Conservation (phyloP, 202 grass and related monocot genomes). For the Schoenoplectus tabernaemontani region DNA sequence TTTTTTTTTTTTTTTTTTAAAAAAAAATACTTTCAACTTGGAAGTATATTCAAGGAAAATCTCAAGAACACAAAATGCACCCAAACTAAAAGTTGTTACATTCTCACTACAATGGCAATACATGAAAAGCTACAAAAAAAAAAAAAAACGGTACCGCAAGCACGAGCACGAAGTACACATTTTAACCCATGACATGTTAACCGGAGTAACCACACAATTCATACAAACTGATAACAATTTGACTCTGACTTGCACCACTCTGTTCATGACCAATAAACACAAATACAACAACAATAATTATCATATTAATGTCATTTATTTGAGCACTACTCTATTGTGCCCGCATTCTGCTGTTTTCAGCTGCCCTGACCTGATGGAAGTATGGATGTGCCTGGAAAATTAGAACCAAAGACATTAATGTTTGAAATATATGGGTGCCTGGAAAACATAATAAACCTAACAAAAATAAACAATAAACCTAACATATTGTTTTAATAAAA, state of each 20-base stretch:
- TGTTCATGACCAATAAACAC: slow-evolving; percentile 8
- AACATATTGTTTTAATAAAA: background rate
- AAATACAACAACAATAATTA: slow-evolving; percentile 15
- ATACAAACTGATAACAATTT: background rate
- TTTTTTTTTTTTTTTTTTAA: too few relatives aligned
- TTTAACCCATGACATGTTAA: background rate
- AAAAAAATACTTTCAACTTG: too few relatives aligned
- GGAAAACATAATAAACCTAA: background rate
- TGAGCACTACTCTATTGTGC: slow-evolving; percentile 16
- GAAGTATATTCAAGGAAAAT: background rate
- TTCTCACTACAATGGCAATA: background rate
- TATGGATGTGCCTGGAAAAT: slow-evolving; percentile 52
- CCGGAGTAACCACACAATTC: background rate
- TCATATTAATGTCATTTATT: background rate
- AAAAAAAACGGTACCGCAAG: background rate
- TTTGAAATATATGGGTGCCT: slow-evolving; percentile 2
- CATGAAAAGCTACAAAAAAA: background rate
- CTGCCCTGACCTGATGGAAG: slow-evolving; percentile 55
- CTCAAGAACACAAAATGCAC: background rate
- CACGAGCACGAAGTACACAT: background rate
- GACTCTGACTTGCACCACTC: background rate
- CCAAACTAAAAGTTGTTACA: background rate
- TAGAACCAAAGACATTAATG: background rate
- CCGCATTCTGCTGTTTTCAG: slow-evolving; percentile 50
- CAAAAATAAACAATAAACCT: background rate